A percentile compares a stretch with the other conserved stretches of the same genome.
Evolutionary conservation across 352 stramenopile species (phyloP).

Genomic region (Blastocystis sp.): DNA sequence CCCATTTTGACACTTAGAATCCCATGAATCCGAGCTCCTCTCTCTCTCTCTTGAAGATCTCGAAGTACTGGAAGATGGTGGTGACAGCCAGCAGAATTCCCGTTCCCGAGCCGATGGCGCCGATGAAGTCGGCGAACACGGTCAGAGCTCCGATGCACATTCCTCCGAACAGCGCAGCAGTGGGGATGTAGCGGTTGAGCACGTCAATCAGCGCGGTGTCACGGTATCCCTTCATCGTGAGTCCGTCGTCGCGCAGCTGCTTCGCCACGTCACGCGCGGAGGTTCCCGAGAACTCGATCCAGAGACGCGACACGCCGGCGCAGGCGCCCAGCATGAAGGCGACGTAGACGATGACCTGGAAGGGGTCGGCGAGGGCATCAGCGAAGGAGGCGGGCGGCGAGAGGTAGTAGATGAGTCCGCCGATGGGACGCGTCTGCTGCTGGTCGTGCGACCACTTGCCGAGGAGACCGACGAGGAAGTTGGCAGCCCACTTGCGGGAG

Average conservation of each 20-base stretch:
- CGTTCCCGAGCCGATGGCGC: constrained; percentile 92
- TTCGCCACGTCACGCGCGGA: constrained; percentile 91
- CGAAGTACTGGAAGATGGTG: constrained; percentile 22
- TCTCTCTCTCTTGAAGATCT: constrained; percentile 45
- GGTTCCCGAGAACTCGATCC: constrained; percentile 96
- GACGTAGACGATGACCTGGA: constrained; percentile 95
- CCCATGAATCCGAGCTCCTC: constrained; percentile 50
- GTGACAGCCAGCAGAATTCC: constrained; percentile 61
- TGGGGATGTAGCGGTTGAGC: constrained; percentile 97
- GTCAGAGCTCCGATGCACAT: constrained; percentile 98
- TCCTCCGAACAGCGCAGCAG: constrained; percentile 90
- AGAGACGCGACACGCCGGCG: constrained; percentile 96
- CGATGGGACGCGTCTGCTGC: constrained; percentile 85
- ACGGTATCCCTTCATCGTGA: constrained; percentile 97
- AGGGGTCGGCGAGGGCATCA: constrained; percentile 92
- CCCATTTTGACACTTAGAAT: constrained; percentile 43
- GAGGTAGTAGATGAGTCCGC: constrained; percentile 93
- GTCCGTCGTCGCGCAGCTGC: constrained; percentile 88
- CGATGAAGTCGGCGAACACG: constrained; percentile 92
- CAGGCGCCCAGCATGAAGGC: constrained; percentile 94
- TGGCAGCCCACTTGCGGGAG: constrained; percentile 93
- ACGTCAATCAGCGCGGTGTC: constrained; percentile 90
- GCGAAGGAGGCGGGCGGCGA: constrained; percentile 82
- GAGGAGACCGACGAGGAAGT: constrained; percentile 91
- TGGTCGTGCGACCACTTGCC: constrained; percentile 94